Percentiles rank a stretch among this genome's conserved stretches.
These are phyloP conservation scores for Thalia dealbata DNA, from an alignment of 176 grass and related monocot species.

Conservation along the genomic window DNA sequence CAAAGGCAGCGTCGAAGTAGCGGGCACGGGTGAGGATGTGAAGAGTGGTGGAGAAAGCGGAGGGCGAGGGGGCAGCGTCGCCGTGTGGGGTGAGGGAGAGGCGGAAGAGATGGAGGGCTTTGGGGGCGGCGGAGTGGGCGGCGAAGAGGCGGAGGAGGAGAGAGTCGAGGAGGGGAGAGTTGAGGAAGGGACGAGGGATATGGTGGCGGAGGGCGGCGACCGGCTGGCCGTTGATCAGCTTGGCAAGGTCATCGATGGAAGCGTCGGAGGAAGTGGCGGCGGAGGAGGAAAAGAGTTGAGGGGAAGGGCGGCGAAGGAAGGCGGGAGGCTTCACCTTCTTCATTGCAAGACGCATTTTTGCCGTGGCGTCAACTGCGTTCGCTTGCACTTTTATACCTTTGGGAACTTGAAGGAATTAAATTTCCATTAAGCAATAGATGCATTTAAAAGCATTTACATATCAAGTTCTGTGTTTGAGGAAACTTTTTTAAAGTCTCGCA, in stretches of 20 bases:
- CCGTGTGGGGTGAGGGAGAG: constrained; percentile 27
- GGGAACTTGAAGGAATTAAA: too few relatives aligned
- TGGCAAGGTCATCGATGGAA: constrained; percentile 7
- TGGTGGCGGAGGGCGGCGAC: constrained; percentile 32
- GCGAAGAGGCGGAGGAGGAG: constrained; percentile 45
- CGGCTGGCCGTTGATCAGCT: constrained; percentile 9
- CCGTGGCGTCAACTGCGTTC: neutral
- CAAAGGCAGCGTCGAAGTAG: constrained; percentile 31
- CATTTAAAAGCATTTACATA: too few relatives aligned
- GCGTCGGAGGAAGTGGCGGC: neutral
- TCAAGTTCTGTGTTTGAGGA: too few relatives aligned
- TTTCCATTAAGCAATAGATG: too few relatives aligned
- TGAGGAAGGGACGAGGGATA: constrained; percentile 41
- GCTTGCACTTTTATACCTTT: too few relatives aligned
- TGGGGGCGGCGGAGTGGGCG: constrained; percentile 25
- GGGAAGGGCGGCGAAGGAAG: neutral
- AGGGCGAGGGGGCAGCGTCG: constrained; percentile 35
- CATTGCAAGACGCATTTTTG: neutral
- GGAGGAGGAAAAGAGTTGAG: neutral
- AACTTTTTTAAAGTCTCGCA: too few relatives aligned
- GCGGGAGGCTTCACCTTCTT: neutral
- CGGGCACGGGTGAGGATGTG: constrained; percentile 35
- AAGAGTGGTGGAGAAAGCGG: constrained; percentile 25
- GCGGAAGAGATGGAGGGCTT: constrained; percentile 11
- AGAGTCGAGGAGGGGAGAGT: constrained; percentile 42